Evolutionary conservation across 2,329 filamentous ascomycete species (phyloP).

Genomic region (Alternaria atra): DNA sequence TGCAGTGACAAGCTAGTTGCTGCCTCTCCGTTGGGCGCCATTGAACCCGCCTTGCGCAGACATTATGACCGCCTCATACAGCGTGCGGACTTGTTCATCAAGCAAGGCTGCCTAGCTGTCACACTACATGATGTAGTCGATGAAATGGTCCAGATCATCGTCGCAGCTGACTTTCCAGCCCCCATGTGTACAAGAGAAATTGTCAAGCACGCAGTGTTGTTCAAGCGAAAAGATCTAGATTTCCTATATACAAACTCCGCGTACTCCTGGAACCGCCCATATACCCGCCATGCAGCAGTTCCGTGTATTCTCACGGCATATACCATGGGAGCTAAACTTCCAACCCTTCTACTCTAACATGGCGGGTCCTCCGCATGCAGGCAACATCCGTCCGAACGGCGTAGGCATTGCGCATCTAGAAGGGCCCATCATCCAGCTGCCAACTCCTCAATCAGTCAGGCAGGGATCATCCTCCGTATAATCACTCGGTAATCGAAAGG

Average conservation of each 20-base stretch:
- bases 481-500: conserved; percentile 11
- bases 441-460: conserved; percentile 4
- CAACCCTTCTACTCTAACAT: neutral
- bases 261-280: neutral
- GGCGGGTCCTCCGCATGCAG: neutral
- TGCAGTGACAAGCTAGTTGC: neutral
- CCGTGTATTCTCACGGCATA: neutral
- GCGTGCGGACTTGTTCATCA: neutral
- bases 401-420: conserved; percentile 4
- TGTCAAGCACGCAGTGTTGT: neutral
- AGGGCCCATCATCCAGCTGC: conserved; percentile 1
- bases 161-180: neutral
- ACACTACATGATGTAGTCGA: neutral
- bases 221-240: conserved; percentile 4
- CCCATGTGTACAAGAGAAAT: neutral
- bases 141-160: neutral
- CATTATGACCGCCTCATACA: neutral
- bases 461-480: conserved; percentile 9
- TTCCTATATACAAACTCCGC: conserved; percentile 14
- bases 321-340: conserved; percentile 2
- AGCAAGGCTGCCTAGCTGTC: neutral
- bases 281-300: neutral
- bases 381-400: conserved; percentile 1
- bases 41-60: neutral
- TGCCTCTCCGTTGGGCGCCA: neutral